Percentiles rank a stretch among this genome's conserved stretches.
Conservation (phyloP, 2,329 filamentous ascomycete genomes). For the Epichloe elymi region DNA sequence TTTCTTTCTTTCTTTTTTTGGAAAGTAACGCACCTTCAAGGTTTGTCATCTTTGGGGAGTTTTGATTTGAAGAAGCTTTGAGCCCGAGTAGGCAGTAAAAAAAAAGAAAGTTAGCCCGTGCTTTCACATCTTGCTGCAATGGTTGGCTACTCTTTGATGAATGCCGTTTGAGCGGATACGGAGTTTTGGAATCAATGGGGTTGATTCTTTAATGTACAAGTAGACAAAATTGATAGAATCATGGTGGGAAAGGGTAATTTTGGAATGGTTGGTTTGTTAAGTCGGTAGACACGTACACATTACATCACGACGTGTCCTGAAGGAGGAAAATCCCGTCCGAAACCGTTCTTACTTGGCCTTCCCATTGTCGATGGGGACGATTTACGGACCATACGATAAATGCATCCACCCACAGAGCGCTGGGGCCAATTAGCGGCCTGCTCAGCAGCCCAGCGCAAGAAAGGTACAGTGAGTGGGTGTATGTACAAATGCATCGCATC, state of each 20-base stretch:
- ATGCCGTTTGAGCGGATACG: constrained; percentile 4
- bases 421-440: not conserved
- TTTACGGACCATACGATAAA: not conserved
- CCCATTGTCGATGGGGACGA: not conserved
- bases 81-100: too few species aligned
- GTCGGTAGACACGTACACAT: not conserved
- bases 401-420: not conserved
- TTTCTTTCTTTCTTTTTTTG: constrained; percentile 6
- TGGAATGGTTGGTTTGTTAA: not conserved
- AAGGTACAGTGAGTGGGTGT: too few species aligned
- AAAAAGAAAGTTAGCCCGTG: not conserved
- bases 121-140: not conserved
- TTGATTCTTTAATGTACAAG: constrained; percentile 1
- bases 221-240: constrained; percentile 3
- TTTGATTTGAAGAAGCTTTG: not conserved
- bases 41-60: constrained; percentile 1
- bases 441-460: not conserved
- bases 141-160: not conserved
- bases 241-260: not conserved
- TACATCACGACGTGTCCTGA: too few species aligned
- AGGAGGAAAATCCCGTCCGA: too few species aligned
- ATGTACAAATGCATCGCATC: too few species aligned
- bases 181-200: constrained; percentile 14
- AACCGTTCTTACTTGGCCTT: too few species aligned
- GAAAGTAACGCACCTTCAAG: constrained; percentile 3